Conservation (phyloP, 805 yeast species). For the Sugiyamaella smithiae region DNA sequence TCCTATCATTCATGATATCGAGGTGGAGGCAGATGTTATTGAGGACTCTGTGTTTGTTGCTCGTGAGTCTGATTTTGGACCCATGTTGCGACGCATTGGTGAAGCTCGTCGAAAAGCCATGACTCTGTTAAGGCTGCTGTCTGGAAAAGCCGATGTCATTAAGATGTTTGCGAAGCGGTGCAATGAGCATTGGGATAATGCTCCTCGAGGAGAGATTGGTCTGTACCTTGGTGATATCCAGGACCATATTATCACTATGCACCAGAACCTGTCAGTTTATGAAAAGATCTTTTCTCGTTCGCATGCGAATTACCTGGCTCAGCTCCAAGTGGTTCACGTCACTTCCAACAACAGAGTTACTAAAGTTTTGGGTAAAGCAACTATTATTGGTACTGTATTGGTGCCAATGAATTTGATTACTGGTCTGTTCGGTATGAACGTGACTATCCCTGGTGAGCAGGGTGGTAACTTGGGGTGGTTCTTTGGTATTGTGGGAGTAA, state of each 20-base stretch:
- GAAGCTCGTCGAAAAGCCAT: slow-evolving; percentile 87
- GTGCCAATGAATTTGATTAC: slow-evolving; percentile 89
- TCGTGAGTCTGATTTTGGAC: slow-evolving; percentile 66
- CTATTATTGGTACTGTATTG: slow-evolving; percentile 83
- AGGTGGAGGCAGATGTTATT: slow-evolving; percentile 60
- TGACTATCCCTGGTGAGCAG: slow-evolving; percentile 70
- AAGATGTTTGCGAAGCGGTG: slow-evolving; percentile 95
- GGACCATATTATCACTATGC: slow-evolving; percentile 96
- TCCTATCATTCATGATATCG: slow-evolving; percentile 56
- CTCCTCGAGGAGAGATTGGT: slow-evolving; percentile 88
- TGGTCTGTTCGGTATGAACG: slow-evolving; percentile 96
- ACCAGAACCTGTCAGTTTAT: slow-evolving; percentile 81
- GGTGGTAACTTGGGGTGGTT: slow-evolving; percentile 55
- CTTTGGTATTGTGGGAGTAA: slow-evolving; percentile 60
- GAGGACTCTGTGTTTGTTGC: slow-evolving; percentile 83
- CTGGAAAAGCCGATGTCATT: slow-evolving; percentile 95
- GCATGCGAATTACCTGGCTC: slow-evolving; percentile 90
- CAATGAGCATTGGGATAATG: slow-evolving; percentile 59
- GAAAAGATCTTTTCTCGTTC: slow-evolving; percentile 92
- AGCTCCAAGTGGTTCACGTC: slow-evolving; percentile 88
- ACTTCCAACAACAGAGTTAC: slow-evolving; percentile 82
- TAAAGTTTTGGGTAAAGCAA: slow-evolving; percentile 82
- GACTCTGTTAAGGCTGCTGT: slow-evolving; percentile 83
- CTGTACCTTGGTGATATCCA: slow-evolving; percentile 92
- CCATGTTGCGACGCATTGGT: slow-evolving; percentile 78